Percentiles rank a stretch among this genome's conserved stretches.
Conservation (phyloP, 106 monocot genomes). For the Dendrobium catenatum region DNA sequence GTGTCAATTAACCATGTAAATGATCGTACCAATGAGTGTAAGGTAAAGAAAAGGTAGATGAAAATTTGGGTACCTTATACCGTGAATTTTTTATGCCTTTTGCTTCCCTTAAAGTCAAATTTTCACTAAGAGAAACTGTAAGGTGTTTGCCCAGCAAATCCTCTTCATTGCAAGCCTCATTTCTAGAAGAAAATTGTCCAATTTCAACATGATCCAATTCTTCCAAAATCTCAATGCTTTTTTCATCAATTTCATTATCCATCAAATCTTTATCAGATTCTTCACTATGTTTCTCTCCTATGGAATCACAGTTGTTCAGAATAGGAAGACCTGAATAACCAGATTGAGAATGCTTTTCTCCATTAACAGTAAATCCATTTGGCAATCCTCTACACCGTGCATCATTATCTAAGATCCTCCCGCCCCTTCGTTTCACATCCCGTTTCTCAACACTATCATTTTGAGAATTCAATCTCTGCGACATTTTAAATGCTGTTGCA, state of each 20-base stretch:
- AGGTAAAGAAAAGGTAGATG: neutral
- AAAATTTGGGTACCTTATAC: constrained; percentile 1
- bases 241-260: constrained; percentile 5
- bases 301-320: constrained; percentile 5
- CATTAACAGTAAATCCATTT: neutral
- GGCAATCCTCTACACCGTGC: neutral
- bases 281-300: neutral
- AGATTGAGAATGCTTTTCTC: neutral
- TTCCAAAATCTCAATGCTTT: neutral
- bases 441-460: neutral
- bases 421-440: neutral
- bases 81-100: neutral
- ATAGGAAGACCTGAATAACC: neutral
- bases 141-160: neutral
- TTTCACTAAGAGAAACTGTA: neutral
- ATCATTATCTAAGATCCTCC: neutral
- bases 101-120: neutral
- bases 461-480: neutral
- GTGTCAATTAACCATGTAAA: neutral
- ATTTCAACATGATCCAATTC: neutral
- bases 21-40: neutral
- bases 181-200: neutral
- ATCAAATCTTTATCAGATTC: constrained; percentile 4
- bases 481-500: neutral
- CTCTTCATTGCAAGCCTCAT: neutral